These are phyloP conservation scores for Fusarium torreyae DNA, from an alignment of 2,329 filamentous ascomycete genomes.

Conservation along the genomic window DNA sequence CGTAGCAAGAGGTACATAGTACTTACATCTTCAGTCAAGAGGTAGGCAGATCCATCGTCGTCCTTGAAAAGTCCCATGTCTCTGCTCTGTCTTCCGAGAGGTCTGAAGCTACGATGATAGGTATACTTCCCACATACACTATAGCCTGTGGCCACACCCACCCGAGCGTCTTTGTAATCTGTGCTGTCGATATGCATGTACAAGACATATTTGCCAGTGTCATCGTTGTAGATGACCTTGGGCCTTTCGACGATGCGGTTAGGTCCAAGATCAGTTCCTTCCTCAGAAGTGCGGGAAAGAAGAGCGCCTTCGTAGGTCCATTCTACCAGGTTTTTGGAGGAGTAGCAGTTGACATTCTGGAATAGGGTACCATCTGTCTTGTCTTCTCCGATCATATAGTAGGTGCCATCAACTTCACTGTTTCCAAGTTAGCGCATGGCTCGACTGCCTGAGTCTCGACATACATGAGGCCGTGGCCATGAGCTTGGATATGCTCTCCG, in stretches of 20 bases:
- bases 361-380: constrained; percentile 75
- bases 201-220: constrained; percentile 76
- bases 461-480: constrained; percentile 75
- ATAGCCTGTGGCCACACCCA: constrained; percentile 73
- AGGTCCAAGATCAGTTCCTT: constrained; percentile 70
- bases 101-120: constrained; percentile 55
- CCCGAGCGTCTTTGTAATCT: constrained; percentile 74
- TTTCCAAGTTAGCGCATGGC: background rate
- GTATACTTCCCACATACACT: constrained; percentile 73
- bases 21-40: constrained; percentile 74
- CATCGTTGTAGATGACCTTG: constrained; percentile 77
- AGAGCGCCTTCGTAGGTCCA: constrained; percentile 75
- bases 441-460: background rate
- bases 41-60: constrained; percentile 72
- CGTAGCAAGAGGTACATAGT: fast-evolving
- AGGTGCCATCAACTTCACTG: constrained; percentile 64
- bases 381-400: constrained; percentile 80
- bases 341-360: constrained; percentile 78
- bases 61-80: constrained; percentile 75
- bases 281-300: constrained; percentile 62
- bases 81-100: constrained; percentile 59
- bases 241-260: constrained; percentile 76
- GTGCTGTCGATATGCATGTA: constrained; percentile 77
- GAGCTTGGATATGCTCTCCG: constrained; percentile 74
- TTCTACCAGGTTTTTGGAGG: constrained; percentile 72